A percentile compares a stretch with the other conserved stretches of the same genome.
These are phyloP conservation scores for Neofusicoccum laricinum DNA, from an alignment of 2,329 filamentous ascomycete species.

Conservation along the genomic window DNA sequence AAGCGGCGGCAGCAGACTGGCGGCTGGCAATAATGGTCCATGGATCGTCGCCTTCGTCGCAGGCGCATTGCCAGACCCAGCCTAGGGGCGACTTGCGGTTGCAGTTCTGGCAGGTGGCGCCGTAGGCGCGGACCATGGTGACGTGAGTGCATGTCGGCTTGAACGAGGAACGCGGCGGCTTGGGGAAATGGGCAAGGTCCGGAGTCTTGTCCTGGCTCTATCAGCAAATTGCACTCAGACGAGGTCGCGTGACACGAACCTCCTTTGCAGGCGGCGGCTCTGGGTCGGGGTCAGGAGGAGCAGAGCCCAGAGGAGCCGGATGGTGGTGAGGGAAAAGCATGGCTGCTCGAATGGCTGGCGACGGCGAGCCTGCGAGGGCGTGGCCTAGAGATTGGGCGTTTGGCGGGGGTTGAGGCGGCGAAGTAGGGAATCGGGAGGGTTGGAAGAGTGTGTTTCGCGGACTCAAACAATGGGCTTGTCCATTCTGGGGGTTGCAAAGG, in stretches of 20 bases:
- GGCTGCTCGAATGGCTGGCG: not conserved
- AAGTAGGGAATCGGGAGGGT: not conserved
- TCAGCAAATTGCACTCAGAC: slow-evolving; percentile 3
- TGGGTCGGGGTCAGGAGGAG: not conserved
- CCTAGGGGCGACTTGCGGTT: slow-evolving; percentile 55
- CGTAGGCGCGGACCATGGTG: slow-evolving; percentile 65
- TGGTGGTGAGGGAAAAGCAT: not conserved
- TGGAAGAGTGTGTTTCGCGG: not conserved
- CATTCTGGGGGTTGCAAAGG: slow-evolving; percentile 1
- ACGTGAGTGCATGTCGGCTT: slow-evolving; percentile 60
- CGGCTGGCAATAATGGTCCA: not conserved
- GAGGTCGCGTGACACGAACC: slow-evolving; percentile 3
- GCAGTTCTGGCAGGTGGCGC: slow-evolving; percentile 59
- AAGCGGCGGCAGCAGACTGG: not conserved
- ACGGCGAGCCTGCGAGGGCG: not conserved
- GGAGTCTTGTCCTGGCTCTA: not conserved
- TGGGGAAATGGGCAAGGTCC: not conserved
- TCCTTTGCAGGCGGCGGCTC: not conserved
- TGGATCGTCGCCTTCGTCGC: slow-evolving; percentile 50
- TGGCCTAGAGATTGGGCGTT: not conserved
- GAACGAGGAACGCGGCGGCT: slow-evolving; percentile 4
- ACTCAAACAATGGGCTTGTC: slow-evolving; percentile 9
- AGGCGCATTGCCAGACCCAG: slow-evolving; percentile 71
- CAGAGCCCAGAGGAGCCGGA: not conserved
- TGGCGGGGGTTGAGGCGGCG: not conserved